Percentiles rank a stretch among this genome's conserved stretches.
phyloP scores from a whole-genome alignment of 164 flowering plant species.

The Akebia trifoliata region DNA sequence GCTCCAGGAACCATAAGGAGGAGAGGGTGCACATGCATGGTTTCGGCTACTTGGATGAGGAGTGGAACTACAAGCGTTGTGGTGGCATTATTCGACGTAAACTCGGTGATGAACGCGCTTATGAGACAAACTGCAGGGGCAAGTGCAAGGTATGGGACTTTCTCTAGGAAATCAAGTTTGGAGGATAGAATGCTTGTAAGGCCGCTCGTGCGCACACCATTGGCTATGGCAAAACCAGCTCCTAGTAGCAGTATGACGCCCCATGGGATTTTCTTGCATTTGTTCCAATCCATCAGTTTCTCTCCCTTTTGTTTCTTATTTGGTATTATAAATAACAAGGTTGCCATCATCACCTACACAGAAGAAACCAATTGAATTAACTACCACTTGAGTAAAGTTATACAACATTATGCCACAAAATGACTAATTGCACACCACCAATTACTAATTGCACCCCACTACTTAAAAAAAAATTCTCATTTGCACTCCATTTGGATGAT shows the following conservation, averaged over 20 bases:
- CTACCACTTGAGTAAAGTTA: too few relatives aligned
- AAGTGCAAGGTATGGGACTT: slow-evolving; percentile 56
- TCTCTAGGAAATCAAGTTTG: slow-evolving; percentile 49
- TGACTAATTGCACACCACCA: too few relatives aligned
- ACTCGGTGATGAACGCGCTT: slow-evolving; percentile 60
- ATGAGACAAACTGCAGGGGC: slow-evolving; percentile 66
- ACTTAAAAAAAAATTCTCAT: too few relatives aligned
- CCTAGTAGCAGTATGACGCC: slow-evolving; percentile 68
- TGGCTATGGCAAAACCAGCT: slow-evolving; percentile 92
- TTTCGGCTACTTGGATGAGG: slow-evolving; percentile 59
- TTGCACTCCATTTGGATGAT: too few relatives aligned
- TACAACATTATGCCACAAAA: too few relatives aligned
- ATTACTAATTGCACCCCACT: too few relatives aligned
- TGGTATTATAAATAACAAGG: slow-evolving; percentile 83
- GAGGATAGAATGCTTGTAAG: slow-evolving; percentile 58
- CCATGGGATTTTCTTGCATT: slow-evolving; percentile 96
- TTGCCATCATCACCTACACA: slow-evolving; percentile 81
- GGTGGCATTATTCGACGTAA: slow-evolving; percentile 84
- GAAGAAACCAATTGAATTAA: neutral
- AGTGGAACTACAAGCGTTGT: slow-evolving; percentile 68
- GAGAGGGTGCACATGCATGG: slow-evolving; percentile 65
- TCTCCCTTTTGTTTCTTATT: slow-evolving; percentile 64
- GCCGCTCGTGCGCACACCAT: slow-evolving; percentile 73
- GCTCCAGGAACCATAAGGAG: slow-evolving; percentile 81
- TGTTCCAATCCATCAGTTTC: slow-evolving; percentile 95